Conservation (phyloP, 2,329 filamentous ascomycete species). For the Pezicula radicicola region DNA sequence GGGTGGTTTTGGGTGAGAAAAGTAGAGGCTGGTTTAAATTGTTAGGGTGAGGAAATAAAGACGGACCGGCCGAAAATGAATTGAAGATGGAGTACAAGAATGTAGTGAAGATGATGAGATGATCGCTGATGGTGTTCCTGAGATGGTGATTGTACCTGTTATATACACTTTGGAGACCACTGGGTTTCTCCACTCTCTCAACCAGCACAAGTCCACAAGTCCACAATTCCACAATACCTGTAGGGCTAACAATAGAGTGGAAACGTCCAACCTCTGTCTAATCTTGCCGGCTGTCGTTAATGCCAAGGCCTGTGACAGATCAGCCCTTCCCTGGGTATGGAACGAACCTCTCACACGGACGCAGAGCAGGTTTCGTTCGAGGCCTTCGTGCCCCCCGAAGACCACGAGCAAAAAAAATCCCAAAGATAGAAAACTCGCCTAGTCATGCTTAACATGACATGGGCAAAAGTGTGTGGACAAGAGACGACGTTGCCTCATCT, state of each 20-base stretch:
- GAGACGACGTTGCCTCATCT: neutral
- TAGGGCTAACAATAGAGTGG: neutral
- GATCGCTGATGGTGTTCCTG: constrained; percentile 14
- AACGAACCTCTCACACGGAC: neutral
- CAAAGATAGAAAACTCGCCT: neutral
- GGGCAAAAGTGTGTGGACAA: neutral
- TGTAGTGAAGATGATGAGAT: constrained; percentile 13
- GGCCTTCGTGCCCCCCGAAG: neutral
- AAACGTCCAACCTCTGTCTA: neutral
- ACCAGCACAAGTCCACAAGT: neutral
- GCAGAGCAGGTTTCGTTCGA: neutral
- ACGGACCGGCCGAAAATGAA: constrained; percentile 20
- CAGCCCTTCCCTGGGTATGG: neutral
- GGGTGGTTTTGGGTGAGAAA: constrained; percentile 6
- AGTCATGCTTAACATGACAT: neutral
- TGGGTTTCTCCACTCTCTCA: neutral
- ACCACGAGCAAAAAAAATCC: neutral
- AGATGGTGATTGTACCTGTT: neutral
- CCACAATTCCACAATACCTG: too few relatives aligned
- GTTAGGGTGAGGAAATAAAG: constrained; percentile 5
- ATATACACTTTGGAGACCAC: neutral
- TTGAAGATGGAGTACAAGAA: constrained; percentile 3
- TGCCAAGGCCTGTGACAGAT: neutral
- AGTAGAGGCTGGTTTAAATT: constrained; percentile 5
- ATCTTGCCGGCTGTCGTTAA: neutral